These are phyloP conservation scores for Pelagomonas calceolata DNA, from an alignment of 108 stramenopile species.

Conservation along the genomic window DNA sequence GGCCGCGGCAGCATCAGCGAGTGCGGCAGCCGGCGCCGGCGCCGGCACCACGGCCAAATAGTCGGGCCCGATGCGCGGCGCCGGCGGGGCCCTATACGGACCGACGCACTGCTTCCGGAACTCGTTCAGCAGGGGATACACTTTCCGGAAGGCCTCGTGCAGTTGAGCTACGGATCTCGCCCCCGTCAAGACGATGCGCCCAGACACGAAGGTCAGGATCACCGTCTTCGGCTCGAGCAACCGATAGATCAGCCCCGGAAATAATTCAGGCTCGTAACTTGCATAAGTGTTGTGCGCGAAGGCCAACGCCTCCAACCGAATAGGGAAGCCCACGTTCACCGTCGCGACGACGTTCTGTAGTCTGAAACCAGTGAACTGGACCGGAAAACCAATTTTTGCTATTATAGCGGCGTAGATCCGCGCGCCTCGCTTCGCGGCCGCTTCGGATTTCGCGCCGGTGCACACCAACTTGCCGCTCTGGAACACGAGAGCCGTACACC, in stretches of 20 bases:
- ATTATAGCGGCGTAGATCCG: conserved; percentile 71
- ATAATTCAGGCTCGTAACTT: conserved; percentile 94
- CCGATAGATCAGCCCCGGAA: conserved; percentile 94
- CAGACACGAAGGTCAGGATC: conserved; percentile 86
- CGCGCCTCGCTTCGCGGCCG: conserved; percentile 20
- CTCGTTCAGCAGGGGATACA: conserved; percentile 21
- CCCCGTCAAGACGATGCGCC: conserved; percentile 67
- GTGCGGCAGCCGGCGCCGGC: too few species aligned
- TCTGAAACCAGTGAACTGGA: conserved; percentile 65
- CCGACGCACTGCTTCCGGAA: neutral
- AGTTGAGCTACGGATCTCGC: conserved; percentile 26
- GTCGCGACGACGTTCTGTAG: conserved; percentile 95
- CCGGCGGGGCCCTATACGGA: too few species aligned
- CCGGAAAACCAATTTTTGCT: conserved; percentile 32
- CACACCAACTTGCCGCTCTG: conserved; percentile 84
- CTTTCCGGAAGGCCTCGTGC: conserved; percentile 25
- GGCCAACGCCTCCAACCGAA: conserved; percentile 90
- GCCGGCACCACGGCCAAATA: too few species aligned
- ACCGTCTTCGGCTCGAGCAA: conserved; percentile 78
- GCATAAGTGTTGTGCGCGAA: conserved; percentile 78
- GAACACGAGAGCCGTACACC: conserved; percentile 92
- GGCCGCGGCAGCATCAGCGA: too few species aligned
- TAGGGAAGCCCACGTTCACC: conserved; percentile 84
- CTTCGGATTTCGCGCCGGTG: conserved; percentile 79
- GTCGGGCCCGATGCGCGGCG: too few species aligned